Evolutionary conservation across 768 basidiomycete species (phyloP).

Genomic region (Tephrocybe sp.): DNA sequence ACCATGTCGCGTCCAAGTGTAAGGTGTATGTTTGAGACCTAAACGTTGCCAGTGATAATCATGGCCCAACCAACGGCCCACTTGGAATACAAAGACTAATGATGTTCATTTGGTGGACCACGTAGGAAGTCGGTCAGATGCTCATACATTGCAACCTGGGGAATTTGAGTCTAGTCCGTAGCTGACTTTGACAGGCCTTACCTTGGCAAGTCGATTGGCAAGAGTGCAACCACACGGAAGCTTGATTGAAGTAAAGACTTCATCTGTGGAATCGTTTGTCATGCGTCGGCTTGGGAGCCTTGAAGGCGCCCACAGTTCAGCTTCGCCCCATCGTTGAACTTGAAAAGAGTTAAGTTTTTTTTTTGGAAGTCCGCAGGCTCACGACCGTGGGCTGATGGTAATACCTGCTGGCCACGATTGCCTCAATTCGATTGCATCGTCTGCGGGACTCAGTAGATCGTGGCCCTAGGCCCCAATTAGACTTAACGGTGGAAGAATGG

Average conservation of each 20-base stretch:
- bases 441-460: slow-evolving; percentile 10
- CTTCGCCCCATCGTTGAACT: too few species aligned
- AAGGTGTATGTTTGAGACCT: slow-evolving; percentile 63
- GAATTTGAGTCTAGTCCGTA: too few species aligned
- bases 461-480: slow-evolving; percentile 16
- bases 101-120: slow-evolving; percentile 68
- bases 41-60: slow-evolving; percentile 84
- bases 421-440: background rate
- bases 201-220: slow-evolving; percentile 56
- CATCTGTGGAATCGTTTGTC: background rate
- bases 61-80: slow-evolving; percentile 91
- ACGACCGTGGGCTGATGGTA: background rate
- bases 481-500: slow-evolving; percentile 11
- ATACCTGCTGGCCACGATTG: slow-evolving; percentile 1
- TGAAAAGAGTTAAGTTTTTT: too few species aligned
- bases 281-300: background rate
- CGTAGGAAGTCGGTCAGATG: slow-evolving; percentile 66
- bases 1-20: slow-evolving; percentile 71
- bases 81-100: slow-evolving; percentile 63
- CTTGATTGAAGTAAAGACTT: slow-evolving; percentile 24
- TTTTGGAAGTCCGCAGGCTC: too few species aligned
- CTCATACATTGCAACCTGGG: slow-evolving; percentile 89
- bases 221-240: slow-evolving; percentile 44
- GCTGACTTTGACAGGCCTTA: too few species aligned
- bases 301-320: too few species aligned